Base-by-base conservation (phyloP, 2,329 filamentous ascomycete genomes). In the Fusarium dlaminii region DNA sequence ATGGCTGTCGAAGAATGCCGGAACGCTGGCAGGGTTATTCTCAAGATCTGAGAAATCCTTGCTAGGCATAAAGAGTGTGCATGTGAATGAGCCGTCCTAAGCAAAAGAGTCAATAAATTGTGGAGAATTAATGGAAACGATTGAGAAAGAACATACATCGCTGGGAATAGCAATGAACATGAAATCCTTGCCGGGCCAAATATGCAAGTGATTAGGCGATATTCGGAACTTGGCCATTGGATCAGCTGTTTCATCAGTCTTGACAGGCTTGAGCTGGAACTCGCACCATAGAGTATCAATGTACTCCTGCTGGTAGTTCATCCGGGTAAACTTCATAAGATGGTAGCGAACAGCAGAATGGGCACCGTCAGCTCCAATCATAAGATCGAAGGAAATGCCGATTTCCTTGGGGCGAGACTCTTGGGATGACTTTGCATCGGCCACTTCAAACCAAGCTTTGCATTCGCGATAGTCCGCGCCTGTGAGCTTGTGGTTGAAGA, bases 101-200 rank as follows among this genome's bases (percentile, higher is more conserved):
- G n/a, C 17, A 37, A 39, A 30, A 43, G 52, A 40, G 66, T 79
- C 48, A 70, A 63, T 30, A 13, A 34, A 65, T 9, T 59, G 45
- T 9, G 55, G 22, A 30, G 36, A 52, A 45, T 11, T 3, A 42
- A 34, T 22, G 9, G 34, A 20, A 48, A 24, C 14, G 51, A 40
- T 32, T 32, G 10, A 39, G 30, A 24, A 77, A 42, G 32, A 29
- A 77, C 87, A 75, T 80, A 90, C 89, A 65, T 88, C 84, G 75
- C 89, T 92, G 0, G 96, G 96, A 48, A 99, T 95, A 24, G 96
- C 97, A 79, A 99, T 99, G 84, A 99, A 99, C 97, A 99, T 98
- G 79, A 96, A 96, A 46, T 95, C 91, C 77, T 91, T 92, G 37
- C 94, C 95, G 0, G 96, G 96, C 96, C 96, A 99, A 80, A 99